These are phyloP conservation scores for Neocatenulostroma microsporum DNA, from an alignment of 2,329 filamentous ascomycete species.

Conservation along the genomic window DNA sequence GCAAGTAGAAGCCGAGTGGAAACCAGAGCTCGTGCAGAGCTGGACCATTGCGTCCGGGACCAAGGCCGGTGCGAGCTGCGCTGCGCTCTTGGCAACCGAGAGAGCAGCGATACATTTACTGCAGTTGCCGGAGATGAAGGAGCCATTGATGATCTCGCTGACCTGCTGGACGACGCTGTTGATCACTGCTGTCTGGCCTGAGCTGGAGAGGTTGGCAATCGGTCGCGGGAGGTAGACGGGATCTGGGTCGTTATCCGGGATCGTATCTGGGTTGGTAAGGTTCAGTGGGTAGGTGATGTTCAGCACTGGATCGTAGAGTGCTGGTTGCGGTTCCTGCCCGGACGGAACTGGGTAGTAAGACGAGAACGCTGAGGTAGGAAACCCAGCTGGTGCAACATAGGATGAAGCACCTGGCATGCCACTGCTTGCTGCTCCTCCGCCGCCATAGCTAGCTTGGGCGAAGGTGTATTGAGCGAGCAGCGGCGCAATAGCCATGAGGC, in stretches of 20 bases:
- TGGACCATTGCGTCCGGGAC: conserved; percentile 46
- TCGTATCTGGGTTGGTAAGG: conserved; percentile 47
- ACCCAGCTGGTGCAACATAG: conserved; percentile 12
- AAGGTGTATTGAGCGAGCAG: conserved; percentile 9
- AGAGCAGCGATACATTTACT: conserved; percentile 48
- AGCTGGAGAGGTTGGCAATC: conserved; percentile 37
- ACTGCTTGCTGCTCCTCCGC: not conserved
- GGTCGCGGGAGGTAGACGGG: conserved; percentile 45
- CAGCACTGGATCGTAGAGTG: conserved; percentile 47
- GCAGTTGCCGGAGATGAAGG: conserved; percentile 37
- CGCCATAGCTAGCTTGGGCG: conserved; percentile 6
- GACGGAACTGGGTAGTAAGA: conserved; percentile 31
- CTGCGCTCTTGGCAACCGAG: conserved; percentile 44
- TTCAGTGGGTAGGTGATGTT: conserved; percentile 46
- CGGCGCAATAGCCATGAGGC: conserved; percentile 9
- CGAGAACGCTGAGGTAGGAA: conserved; percentile 14
- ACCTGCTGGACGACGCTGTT: conserved; percentile 39
- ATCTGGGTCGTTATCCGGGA: conserved; percentile 44
- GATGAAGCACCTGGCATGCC: conserved; percentile 10
- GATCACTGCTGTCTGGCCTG: conserved; percentile 37
- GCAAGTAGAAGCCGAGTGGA: conserved; percentile 43
- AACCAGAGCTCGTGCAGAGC: conserved; percentile 43
- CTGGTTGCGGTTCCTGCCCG: conserved; percentile 47
- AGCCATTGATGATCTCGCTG: conserved; percentile 34
- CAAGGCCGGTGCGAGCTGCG: conserved; percentile 41